Evolutionary conservation across 2,329 filamentous ascomycete genomes (phyloP).

Genomic region (Ilyonectria destructans): DNA sequence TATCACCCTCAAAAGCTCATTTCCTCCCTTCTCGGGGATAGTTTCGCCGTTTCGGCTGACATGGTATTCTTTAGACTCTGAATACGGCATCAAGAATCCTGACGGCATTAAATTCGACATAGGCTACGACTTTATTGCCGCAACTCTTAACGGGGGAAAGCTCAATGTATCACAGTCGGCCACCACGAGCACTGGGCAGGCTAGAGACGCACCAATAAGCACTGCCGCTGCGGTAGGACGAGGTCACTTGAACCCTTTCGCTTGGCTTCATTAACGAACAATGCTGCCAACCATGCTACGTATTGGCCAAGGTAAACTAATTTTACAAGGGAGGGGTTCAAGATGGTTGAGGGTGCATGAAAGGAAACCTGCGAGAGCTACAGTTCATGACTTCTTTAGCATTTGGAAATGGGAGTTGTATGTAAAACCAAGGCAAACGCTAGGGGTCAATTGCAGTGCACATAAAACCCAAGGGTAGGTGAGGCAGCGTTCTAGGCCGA

Average conservation of each 20-base stretch:
- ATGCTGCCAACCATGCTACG: neutral
- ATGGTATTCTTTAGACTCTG: neutral
- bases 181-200: neutral
- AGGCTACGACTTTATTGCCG: slow-evolving; percentile 44
- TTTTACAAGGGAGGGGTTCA: neutral
- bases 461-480: too few species aligned
- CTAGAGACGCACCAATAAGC: neutral
- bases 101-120: slow-evolving; percentile 45
- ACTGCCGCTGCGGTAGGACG: neutral
- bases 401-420: too few species aligned
- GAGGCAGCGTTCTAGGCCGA: too few species aligned
- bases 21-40: neutral
- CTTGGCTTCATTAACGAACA: neutral
- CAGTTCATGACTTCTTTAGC: neutral
- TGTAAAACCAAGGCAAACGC: too few species aligned
- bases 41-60: neutral
- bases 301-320: neutral
- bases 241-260: neutral
- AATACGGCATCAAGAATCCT: slow-evolving; percentile 35
- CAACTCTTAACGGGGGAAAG: slow-evolving; percentile 25
- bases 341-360: neutral
- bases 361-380: neutral
- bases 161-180: slow-evolving; percentile 1
- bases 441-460: too few species aligned
- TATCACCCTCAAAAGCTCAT: neutral